Percentiles rank a stretch among this genome's conserved stretches.
These are phyloP conservation scores for Sordariomycetes sp. DNA, from an alignment of 2,329 filamentous ascomycete species.

Conservation along the genomic window DNA sequence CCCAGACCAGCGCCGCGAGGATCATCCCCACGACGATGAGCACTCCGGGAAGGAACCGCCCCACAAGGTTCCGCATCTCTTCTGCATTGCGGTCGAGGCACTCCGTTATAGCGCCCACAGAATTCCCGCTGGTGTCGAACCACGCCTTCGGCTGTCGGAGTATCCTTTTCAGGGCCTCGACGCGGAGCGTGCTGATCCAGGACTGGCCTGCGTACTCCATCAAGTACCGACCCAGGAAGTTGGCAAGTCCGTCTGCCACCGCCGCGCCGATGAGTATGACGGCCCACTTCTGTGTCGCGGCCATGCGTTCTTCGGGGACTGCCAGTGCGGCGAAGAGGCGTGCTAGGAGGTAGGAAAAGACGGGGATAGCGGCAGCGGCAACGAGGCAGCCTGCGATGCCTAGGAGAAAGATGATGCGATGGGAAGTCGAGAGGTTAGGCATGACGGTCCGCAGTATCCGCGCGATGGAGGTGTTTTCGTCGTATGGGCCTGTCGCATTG, in stretches of 20 bases:
- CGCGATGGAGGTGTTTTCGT: slow-evolving; percentile 1
- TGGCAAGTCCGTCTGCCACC: slow-evolving; percentile 48
- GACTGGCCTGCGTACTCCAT: slow-evolving; percentile 59
- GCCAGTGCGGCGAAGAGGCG: slow-evolving; percentile 62
- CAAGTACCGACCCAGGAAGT: slow-evolving; percentile 55
- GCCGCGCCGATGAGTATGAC: slow-evolving; percentile 57
- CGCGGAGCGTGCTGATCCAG: slow-evolving; percentile 65
- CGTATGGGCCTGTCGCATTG: not conserved
- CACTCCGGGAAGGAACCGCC: slow-evolving; percentile 60
- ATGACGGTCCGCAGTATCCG: slow-evolving; percentile 55
- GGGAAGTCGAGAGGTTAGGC: slow-evolving; percentile 40
- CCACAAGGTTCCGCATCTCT: slow-evolving; percentile 73
- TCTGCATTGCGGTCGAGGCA: slow-evolving; percentile 72
- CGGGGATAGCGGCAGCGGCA: slow-evolving; percentile 54
- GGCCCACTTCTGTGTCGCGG: slow-evolving; percentile 50
- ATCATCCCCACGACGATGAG: slow-evolving; percentile 57
- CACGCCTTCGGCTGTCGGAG: slow-evolving; percentile 65
- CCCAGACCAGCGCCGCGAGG: slow-evolving; percentile 58
- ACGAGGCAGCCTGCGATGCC: slow-evolving; percentile 49
- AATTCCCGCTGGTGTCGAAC: slow-evolving; percentile 61
- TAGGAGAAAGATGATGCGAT: slow-evolving; percentile 40
- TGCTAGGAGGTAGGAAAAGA: slow-evolving; percentile 66
- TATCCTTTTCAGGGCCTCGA: slow-evolving; percentile 53
- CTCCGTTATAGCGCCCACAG: slow-evolving; percentile 46
- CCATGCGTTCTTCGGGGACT: slow-evolving; percentile 26